Base-by-base conservation (phyloP, 1,139 yeast species). In the Yamadazyma membranifaciens region DNA sequence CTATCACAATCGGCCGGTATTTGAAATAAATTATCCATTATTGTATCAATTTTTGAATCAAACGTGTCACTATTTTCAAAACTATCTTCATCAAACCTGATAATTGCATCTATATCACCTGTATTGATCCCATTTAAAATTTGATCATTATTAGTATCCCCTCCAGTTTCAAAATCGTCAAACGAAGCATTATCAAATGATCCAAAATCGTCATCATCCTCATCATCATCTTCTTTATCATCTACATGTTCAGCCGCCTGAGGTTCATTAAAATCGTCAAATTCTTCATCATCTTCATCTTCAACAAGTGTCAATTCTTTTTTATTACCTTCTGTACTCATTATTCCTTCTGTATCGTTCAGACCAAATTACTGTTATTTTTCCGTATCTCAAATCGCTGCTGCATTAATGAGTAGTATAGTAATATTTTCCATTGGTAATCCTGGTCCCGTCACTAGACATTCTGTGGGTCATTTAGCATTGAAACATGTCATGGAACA, bases 151-250 rank as follows among this genome's bases (percentile, higher is more conserved):
- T 15, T 27, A 14, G 25, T 33, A 9, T 33, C 55, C 37, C 49
- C 58, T 39, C 54, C 50, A n/a, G 30, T 30, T 12, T 45, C 50
- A 25, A 43, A 37, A 7, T 60, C 66, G 12, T 66, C 69, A 34
- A 67, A 60, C 1, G 74, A 66, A 0, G 70, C 74, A 42, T 70
- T 72, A 39, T 73, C 75, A 52, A 73, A 67, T 6, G 63, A 56
- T 10, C 70, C 72, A 48, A 68, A 68, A 34, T 65, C 73, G 40
- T 67, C 69, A 27, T 56, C 65, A 6, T 57, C 63, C n/a, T 53
- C 33, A 9, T 15, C 36, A 20, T 35, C 36, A 14, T 35, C 62
- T 1, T 49, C 58, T 7, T 51, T 12, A n/a, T 5, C 28, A 22
- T 10, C 28, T 17, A 33, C 4, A 10, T 24, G 27, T 16, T 25